A percentile compares a stretch with the other conserved stretches of the same genome.
Conservation (phyloP, 352 stramenopile genomes). For the Globisporangium megalacanthum region DNA sequence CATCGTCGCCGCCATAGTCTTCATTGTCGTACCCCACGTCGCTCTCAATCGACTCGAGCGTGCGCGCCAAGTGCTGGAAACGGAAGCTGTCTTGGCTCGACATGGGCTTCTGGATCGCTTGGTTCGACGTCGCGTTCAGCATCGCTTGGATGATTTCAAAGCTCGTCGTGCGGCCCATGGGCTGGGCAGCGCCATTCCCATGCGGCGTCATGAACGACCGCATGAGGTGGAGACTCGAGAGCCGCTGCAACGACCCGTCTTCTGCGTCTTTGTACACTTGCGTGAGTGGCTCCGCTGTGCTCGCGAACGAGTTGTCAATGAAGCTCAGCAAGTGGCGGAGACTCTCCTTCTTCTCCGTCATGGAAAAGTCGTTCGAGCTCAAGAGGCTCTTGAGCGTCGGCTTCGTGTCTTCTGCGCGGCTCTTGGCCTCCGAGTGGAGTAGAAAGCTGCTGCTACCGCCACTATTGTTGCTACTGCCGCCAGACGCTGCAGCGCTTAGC, state of each 20-base stretch:
- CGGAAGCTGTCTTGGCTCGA: constrained; percentile 83
- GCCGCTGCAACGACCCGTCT: constrained; percentile 55
- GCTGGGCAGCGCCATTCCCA: constrained; percentile 8
- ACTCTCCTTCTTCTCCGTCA: constrained; percentile 87
- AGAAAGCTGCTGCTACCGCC: constrained; percentile 46
- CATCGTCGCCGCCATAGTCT: constrained; percentile 75
- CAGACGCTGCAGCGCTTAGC: constrained; percentile 25
- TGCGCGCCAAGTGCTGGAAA: constrained; percentile 76
- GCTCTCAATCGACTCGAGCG: constrained; percentile 75
- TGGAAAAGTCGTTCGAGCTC: constrained; percentile 76
- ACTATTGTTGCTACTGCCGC: background rate
- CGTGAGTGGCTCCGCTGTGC: constrained; percentile 63
- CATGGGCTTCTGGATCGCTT: constrained; percentile 84
- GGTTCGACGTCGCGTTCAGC: constrained; percentile 80
- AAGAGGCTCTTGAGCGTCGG: constrained; percentile 76
- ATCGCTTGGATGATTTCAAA: constrained; percentile 88
- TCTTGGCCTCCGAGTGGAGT: constrained; percentile 48
- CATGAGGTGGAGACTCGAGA: constrained; percentile 82
- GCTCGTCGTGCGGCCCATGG: constrained; percentile 75
- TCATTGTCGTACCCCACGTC: constrained; percentile 82
- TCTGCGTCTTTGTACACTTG: constrained; percentile 80
- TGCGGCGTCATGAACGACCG: constrained; percentile 60
- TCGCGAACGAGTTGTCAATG: constrained; percentile 81
- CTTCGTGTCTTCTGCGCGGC: constrained; percentile 29
- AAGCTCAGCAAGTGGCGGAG: constrained; percentile 75